Percentiles rank a stretch among this genome's conserved stretches.
Conservation (phyloP, 352 stramenopile genomes). For the Pseudoperonospora humuli region DNA sequence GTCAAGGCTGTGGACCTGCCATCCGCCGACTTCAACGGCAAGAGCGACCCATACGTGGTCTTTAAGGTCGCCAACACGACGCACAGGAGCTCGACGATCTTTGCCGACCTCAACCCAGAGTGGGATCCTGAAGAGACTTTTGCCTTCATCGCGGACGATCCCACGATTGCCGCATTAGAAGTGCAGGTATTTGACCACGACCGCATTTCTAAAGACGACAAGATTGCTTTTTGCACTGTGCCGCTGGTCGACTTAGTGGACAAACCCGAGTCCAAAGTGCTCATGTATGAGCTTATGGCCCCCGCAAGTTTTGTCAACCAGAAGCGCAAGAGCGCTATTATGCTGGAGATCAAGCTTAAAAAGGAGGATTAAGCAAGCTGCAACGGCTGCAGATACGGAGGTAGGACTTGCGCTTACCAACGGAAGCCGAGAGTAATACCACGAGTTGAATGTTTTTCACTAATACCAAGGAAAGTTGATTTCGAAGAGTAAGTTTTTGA, state of each 20-base stretch:
- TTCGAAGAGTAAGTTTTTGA: too few species aligned
- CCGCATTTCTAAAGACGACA: slow-evolving; percentile 69
- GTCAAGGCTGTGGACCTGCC: slow-evolving; percentile 60
- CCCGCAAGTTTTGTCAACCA: slow-evolving; percentile 42
- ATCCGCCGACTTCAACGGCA: slow-evolving; percentile 72
- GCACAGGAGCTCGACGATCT: slow-evolving; percentile 61
- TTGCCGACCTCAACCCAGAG: slow-evolving; percentile 50
- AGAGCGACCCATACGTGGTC: slow-evolving; percentile 78
- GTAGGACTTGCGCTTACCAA: too few species aligned
- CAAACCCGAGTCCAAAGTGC: slow-evolving; percentile 33
- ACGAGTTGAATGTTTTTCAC: too few species aligned
- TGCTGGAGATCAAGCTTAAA: slow-evolving; percentile 69
- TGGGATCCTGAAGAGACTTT: slow-evolving; percentile 65
- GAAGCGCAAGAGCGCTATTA: slow-evolving; percentile 60
- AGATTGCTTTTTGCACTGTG: slow-evolving; percentile 54
- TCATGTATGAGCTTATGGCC: slow-evolving; percentile 61
- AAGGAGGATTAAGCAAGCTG: slow-evolving; percentile 47
- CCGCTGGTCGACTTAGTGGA: slow-evolving; percentile 45
- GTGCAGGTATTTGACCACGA: slow-evolving; percentile 71
- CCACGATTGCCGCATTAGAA: slow-evolving; percentile 41
- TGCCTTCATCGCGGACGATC: slow-evolving; percentile 54
- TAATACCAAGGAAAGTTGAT: too few species aligned
- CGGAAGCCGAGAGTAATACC: too few species aligned
- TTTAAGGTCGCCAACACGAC: slow-evolving; percentile 60
- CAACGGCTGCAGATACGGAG: too few species aligned